phyloP scores from a whole-genome alignment of 192 early-diverging fungal genomes.

The Entrophospora sp. region DNA sequence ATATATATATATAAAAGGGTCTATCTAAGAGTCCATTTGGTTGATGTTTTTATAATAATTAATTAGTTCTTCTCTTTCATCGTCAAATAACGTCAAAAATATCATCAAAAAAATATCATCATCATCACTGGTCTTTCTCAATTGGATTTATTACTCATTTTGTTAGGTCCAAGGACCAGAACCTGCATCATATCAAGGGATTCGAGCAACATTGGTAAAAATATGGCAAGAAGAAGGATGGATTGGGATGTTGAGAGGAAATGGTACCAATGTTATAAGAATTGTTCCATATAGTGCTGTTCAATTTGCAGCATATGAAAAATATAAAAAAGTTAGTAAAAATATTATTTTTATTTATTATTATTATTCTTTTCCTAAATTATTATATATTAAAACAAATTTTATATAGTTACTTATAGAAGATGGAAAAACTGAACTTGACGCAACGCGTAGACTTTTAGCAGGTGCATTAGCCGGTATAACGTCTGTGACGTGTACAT shows the following conservation, averaged over 20 bases:
- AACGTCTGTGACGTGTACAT: conserved; percentile 66
- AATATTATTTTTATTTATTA: too few species aligned
- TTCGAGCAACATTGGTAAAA: conserved; percentile 57
- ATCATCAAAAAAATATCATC: too few species aligned
- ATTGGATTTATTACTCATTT: too few species aligned
- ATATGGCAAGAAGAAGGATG: conserved; percentile 74
- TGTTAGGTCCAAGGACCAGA: conserved; percentile 55
- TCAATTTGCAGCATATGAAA: conserved; percentile 77
- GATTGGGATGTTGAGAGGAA: conserved; percentile 64
- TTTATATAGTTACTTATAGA: conserved; percentile 57
- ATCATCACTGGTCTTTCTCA: too few species aligned
- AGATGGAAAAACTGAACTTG: conserved; percentile 56
- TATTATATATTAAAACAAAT: too few species aligned
- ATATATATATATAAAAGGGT: too few species aligned
- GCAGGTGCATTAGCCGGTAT: conserved; percentile 70
- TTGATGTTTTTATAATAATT: too few species aligned
- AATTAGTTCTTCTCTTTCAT: too few species aligned
- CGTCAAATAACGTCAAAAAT: too few species aligned
- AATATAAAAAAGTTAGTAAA: too few species aligned
- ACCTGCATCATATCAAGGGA: conserved; percentile 55
- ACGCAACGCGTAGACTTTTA: conserved; percentile 56
- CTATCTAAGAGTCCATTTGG: too few species aligned
- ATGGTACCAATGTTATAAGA: conserved; percentile 73
- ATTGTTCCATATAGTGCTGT: conserved; percentile 75
- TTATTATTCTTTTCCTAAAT: too few species aligned